These are phyloP conservation scores for Galeopsis tetrahit DNA, from an alignment of 257 asterid species.

Conservation along the genomic window DNA sequence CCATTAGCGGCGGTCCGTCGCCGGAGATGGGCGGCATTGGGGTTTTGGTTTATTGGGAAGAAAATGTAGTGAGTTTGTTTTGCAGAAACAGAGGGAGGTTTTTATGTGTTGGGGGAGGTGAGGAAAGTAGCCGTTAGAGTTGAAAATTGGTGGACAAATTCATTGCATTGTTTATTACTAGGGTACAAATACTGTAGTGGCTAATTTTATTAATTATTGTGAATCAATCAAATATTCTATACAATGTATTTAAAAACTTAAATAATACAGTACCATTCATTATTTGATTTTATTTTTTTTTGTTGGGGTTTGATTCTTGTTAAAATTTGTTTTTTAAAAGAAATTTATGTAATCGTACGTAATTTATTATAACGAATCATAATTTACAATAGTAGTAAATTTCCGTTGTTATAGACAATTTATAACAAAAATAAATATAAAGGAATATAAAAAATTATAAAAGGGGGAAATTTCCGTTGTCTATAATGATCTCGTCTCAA, in stretches of 20 bases:
- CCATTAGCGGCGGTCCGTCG: constrained; percentile 45
- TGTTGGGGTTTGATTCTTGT: neutral
- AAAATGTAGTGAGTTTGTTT: neutral
- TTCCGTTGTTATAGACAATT: too few species aligned
- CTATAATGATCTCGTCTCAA: too few species aligned
- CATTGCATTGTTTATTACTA: constrained; percentile 8
- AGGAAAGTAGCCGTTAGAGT: constrained; percentile 53
- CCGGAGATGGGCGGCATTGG: constrained; percentile 37
- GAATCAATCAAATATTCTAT: neutral
- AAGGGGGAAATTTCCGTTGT: too few species aligned
- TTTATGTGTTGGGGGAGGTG: constrained; percentile 26
- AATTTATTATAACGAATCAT: too few species aligned
- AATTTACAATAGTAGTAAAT: too few species aligned
- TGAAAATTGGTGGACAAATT: constrained; percentile 3
- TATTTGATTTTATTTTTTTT: too few species aligned
- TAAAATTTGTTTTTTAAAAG: too few species aligned
- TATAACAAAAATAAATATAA: too few species aligned
- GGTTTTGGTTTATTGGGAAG: neutral
- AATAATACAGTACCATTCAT: neutral
- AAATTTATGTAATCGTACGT: too few species aligned
- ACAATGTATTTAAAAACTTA: neutral
- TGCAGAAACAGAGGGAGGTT: neutral
- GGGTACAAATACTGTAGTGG: neutral
- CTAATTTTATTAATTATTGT: neutral
- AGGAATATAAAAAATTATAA: too few species aligned